Base-by-base conservation (phyloP, 495 filamentous ascomycete genomes). In the Entonaema liquescens region DNA sequence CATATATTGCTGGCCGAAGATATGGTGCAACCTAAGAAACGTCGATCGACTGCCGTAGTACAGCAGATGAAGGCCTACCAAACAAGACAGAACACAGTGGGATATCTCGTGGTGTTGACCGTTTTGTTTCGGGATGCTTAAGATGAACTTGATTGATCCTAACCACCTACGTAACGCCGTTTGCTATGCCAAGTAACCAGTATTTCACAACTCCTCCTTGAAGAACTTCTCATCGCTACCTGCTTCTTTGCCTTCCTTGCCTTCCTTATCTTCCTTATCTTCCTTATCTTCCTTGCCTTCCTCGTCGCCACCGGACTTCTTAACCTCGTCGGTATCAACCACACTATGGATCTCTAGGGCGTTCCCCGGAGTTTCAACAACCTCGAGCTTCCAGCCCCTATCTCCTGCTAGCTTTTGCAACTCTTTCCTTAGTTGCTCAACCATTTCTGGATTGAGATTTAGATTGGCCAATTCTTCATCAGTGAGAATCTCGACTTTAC, bases 381-480 rank as follows among this genome's bases (percentile, higher is more conserved):
- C 78, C 64, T 86, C 78, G 54, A 86, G 78, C 75, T 85, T 86
- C 87, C 85, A 89, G 44, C 81, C 84, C 68, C 83, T 81, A 26
- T 85, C 85, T 15, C 83, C 81, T 1, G 84, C 86, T 11, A 84
- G 57, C 54, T 77, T 77, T 70, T 85, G 76, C 52, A 89, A 65
- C 70, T 91, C 82, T 64, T 88, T 83, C 72, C 83, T 85, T 63
- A 93, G 79, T 62, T 84, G 81, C 59, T 93, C 89, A 2, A 95
- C 79, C 61, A 86, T 83, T 59, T 90, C 84, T 7, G 87, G 86
- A 66, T 91, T 87, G n/a, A 97, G 79, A 21, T 90, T 87, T 65
- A 92, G 79, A 71, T 90, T 88, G 73, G 87, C 86, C 53, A 97
- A 74, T 36, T 91, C 88, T 40, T 91, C 86, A 40, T 86, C 84